Conservation (phyloP, 805 yeast genomes). For the Hyphopichia homilentoma region DNA sequence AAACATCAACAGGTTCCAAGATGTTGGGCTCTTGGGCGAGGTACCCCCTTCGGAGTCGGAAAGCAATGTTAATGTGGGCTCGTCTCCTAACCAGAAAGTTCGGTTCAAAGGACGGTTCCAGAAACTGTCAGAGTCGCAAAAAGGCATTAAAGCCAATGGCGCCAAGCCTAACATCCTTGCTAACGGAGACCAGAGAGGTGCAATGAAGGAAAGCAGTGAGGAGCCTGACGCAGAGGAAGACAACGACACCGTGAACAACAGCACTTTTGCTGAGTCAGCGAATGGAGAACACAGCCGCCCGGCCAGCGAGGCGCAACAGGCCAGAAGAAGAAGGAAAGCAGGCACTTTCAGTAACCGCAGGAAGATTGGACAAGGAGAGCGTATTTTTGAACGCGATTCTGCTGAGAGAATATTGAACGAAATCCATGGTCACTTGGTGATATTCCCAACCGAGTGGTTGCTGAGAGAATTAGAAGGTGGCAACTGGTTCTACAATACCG, state of each 20-base stretch:
- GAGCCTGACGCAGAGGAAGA: slow-evolving; percentile 2
- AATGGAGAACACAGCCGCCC: neutral
- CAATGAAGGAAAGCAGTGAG: slow-evolving; percentile 4
- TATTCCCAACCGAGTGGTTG: slow-evolving; percentile 93
- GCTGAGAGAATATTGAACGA: slow-evolving; percentile 71
- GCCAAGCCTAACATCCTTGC: slow-evolving; percentile 1
- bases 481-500: slow-evolving; percentile 94
- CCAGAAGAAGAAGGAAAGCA: slow-evolving; percentile 30
- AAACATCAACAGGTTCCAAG: slow-evolving; percentile 22
- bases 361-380: slow-evolving; percentile 36
- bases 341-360: slow-evolving; percentile 35
- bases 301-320: slow-evolving; percentile 5
- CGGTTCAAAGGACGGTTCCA: neutral
- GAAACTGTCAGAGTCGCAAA: neutral
- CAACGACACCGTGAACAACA: neutral
- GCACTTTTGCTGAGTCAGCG: neutral
- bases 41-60: slow-evolving; percentile 21
- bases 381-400: slow-evolving; percentile 66
- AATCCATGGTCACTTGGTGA: slow-evolving; percentile 80
- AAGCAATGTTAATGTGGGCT: neutral
- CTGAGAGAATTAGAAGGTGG: slow-evolving; percentile 80
- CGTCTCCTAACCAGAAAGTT: too few species aligned
- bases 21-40: slow-evolving; percentile 34
- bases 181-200: slow-evolving; percentile 3
- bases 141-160: slow-evolving; percentile 12